Percentiles rank a stretch among this genome's conserved stretches.
Evolutionary conservation across 2,329 filamentous ascomycete genomes (phyloP).

Genomic region (Epichloe gansuensis): DNA sequence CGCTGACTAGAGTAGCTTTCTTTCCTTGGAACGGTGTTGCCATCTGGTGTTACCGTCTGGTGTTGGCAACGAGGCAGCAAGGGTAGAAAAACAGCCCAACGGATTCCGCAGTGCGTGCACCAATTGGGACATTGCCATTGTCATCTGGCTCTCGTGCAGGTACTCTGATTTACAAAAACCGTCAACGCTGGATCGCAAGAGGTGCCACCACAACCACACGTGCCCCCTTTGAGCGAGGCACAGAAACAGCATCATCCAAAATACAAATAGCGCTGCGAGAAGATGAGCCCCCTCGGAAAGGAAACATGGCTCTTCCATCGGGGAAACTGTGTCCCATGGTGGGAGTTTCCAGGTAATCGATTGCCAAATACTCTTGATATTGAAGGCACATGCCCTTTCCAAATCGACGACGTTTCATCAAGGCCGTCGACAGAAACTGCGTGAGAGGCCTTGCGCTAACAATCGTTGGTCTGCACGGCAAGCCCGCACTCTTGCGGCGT

Average conservation of each 20-base stretch:
- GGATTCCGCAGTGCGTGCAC: neutral
- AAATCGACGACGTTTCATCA: neutral
- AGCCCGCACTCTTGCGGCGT: neutral
- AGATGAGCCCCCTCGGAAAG: neutral
- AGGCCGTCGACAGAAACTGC: neutral
- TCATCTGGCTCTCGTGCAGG: neutral
- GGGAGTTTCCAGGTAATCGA: too few species aligned
- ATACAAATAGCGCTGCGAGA: neutral
- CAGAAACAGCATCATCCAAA: neutral
- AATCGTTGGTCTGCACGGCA: neutral
- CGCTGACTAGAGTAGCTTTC: neutral
- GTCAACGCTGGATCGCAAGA: neutral
- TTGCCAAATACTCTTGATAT: neutral
- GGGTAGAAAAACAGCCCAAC: neutral
- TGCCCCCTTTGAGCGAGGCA: neutral
- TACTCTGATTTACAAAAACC: neutral
- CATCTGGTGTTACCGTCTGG: neutral
- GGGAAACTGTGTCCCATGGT: neutral
- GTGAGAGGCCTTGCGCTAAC: neutral
- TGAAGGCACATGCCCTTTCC: neutral
- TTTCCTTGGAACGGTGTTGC: neutral
- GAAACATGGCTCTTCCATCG: neutral
- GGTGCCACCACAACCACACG: neutral
- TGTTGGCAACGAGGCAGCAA: neutral
- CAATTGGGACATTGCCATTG: neutral